Base-by-base conservation (phyloP, 768 basidiomycete genomes). In the Leccinellum albellum region DNA sequence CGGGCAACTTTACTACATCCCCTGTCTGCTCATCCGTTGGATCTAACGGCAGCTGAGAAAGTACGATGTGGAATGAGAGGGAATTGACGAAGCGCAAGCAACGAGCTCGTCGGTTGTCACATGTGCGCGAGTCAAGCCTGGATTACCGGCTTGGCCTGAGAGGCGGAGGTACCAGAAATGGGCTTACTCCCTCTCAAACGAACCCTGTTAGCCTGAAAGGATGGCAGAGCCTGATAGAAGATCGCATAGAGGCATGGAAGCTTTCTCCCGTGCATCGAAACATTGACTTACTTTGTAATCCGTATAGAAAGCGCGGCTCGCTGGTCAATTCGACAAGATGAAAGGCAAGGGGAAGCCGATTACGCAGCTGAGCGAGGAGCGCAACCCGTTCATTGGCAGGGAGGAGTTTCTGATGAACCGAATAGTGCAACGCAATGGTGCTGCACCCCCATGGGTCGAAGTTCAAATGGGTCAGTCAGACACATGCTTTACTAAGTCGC, bases 401-500 rank as follows among this genome's bases (percentile, higher is more conserved):
- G 88, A 89, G 62, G 91, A 93, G 66, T 89, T 87, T 63, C 74
- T 94, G 49, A 85, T 94, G 86, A 94, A 93, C 62, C 83, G 91
- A 13, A 91, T 92, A 56, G 81, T 94, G 7, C 86, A 90, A 65
- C 78, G 84, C 50, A 87, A 91, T 61, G 90, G 88, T n/a, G 88
- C 87, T 6, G 82, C 84, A 4, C 92, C 91, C 29, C 87, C 89
- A 4, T 94, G 92, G 91, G 85, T 94, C 1, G 91, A 94, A 72
- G 64, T 91, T 32, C 91, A 92, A 70, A 75, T 77, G 55, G 87
- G 87, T 84, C 59, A 47, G 81, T 42, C n/a, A 24, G 69, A 21
- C 9, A 13, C 28, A n/a, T 33, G 21, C 44, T 15, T 40, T 13
- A 12, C 12, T 20, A 21, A n/a, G 51, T 59, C 37, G 24, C 35